Evolutionary conservation across 2,329 filamentous ascomycete species (phyloP).

Genomic region (Aureobasidium sp.): DNA sequence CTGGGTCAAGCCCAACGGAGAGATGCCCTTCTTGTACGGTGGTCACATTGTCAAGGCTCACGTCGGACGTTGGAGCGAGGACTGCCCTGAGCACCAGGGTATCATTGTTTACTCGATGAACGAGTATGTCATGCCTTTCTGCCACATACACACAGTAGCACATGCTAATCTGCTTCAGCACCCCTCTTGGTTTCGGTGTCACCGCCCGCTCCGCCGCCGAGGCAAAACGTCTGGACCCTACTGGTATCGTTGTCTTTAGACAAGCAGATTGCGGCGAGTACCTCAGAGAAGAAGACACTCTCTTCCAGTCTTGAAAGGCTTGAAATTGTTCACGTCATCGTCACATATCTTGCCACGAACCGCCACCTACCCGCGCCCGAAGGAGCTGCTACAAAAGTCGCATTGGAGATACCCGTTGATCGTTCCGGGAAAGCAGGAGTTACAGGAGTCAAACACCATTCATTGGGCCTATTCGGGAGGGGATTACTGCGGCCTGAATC

Average conservation of each 20-base stretch:
- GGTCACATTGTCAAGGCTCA: constrained; percentile 80
- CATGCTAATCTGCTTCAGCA: constrained; percentile 12
- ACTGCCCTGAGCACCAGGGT: constrained; percentile 88
- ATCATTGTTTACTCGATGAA: constrained; percentile 87
- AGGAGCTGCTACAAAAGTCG: neutral
- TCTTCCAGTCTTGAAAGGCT: constrained; percentile 46
- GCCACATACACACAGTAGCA: constrained; percentile 18
- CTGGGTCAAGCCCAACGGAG: constrained; percentile 92
- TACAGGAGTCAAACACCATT: neutral
- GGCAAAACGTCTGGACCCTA: constrained; percentile 76
- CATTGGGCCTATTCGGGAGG: neutral
- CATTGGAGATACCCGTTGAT: constrained; percentile 7
- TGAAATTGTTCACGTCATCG: neutral
- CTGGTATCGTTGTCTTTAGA: constrained; percentile 78
- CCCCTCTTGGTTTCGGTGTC: constrained; percentile 73
- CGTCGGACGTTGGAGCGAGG: constrained; percentile 77
- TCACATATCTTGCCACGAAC: neutral
- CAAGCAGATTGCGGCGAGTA: constrained; percentile 96
- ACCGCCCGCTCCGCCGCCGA: constrained; percentile 83
- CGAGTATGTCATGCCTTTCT: constrained; percentile 57
- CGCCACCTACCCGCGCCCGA: neutral
- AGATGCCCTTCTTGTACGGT: constrained; percentile 96
- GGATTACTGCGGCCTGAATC: neutral
- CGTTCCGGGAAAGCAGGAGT: neutral
- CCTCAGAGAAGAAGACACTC: constrained; percentile 66